Base-by-base conservation (phyloP, 495 filamentous ascomycete genomes). In the Penicillium fimorum region DNA sequence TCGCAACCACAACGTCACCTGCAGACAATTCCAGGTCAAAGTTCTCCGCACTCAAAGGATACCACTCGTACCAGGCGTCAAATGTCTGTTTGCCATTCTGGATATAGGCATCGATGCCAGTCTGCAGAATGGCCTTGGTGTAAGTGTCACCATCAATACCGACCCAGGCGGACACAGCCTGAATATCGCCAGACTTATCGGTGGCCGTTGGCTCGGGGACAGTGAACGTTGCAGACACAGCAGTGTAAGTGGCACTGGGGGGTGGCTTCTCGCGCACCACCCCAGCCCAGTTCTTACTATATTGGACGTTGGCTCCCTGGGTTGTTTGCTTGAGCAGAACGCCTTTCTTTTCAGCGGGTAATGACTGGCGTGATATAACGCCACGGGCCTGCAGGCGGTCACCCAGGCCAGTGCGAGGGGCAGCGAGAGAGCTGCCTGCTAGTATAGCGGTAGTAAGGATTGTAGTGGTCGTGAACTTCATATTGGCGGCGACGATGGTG, bases 41-140 rank as follows among this genome's bases (percentile, higher is more conserved):
- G 63, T 81, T 76, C 54, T 79, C 74, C 17, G 82, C 78, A 56
- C 78, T 72, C 46, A 80, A 72, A 5, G 84, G 83, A 61, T 76
- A 86, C 84, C 83, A 87, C 62, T 87, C 84, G 57, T 82, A 87
- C 84, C 85, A 88, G 18, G 82, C 76, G 43, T 81, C 77, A 56
- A 76, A 86, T 18, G 59, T 57, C 0, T 70, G 69, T 3, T 68
- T 25, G 10, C 69, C 70, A 41, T 68, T 60, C 17, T 71, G 59
- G 24, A 80, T 67, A 45, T 78, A 81, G 59, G 82, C 81, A 58
- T 87, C 83, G 13, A 85, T 68, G 10, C 86, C 86, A 0, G 84
- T 81, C 62, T 86, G 82, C 40, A 88, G 64, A 47, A 86, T 84
- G 2, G 82, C 80, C 11, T 70, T 72, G 51, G 64, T 66, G 68